Percentiles rank a stretch among this genome's conserved stretches.
Conservation (phyloP, 2,329 filamentous ascomycete genomes). For the Colletotrichum sp. region DNA sequence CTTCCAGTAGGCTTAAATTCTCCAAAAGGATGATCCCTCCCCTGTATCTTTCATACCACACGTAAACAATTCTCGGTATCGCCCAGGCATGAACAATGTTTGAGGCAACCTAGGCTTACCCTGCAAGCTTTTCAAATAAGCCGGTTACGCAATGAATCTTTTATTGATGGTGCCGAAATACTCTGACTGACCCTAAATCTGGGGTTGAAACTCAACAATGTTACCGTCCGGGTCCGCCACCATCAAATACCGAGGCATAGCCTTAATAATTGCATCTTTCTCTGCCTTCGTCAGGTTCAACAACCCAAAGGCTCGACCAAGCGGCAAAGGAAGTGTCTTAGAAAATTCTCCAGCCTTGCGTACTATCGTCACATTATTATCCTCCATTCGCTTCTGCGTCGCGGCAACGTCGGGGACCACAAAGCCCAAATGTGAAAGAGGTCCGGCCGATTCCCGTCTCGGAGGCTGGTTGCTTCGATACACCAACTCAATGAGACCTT, state of each 20-base stretch:
- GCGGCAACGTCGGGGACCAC: constrained; percentile 32
- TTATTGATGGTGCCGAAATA: no score
- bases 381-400: constrained; percentile 27
- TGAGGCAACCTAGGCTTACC: no score
- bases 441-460: constrained; percentile 24
- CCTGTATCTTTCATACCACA: no score
- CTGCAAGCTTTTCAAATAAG: no score
- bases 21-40: no score
- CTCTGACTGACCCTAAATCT: not conserved
- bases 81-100: no score
- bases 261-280: not conserved
- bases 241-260: not conserved
- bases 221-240: constrained; percentile 28
- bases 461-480: constrained; percentile 23
- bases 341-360: constrained; percentile 26
- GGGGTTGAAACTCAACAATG: constrained; percentile 27
- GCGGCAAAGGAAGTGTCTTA: not conserved
- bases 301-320: not conserved
- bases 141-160: no score
- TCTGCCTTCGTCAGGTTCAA: constrained; percentile 17
- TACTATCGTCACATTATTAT: constrained; percentile 23
- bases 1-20: no score
- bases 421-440: constrained; percentile 38
- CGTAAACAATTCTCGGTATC: no score
- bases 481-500: constrained; percentile 35